These are phyloP conservation scores for Pichia sp. DNA, from an alignment of 1,139 yeast species.

Conservation along the genomic window DNA sequence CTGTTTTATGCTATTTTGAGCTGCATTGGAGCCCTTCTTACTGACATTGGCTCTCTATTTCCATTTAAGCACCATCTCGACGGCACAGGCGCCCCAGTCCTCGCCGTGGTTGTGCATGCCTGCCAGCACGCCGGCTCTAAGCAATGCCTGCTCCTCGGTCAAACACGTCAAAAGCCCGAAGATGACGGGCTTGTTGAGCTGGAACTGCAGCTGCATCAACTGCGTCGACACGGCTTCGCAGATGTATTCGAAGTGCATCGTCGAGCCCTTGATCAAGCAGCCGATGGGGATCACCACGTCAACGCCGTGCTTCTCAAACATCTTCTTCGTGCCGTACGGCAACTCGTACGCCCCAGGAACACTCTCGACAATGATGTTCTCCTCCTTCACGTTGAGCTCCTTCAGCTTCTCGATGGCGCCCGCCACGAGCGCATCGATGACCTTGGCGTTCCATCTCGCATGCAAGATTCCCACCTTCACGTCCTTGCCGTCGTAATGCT, in stretches of 20 bases:
- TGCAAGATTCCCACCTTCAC: slow-evolving; percentile 82
- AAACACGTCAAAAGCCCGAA: slow-evolving; percentile 91
- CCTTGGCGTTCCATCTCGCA: slow-evolving; percentile 87
- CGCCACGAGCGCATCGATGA: slow-evolving; percentile 72
- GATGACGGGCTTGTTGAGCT: slow-evolving; percentile 71
- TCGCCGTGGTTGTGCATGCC: slow-evolving; percentile 94
- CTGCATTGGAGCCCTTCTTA: background rate
- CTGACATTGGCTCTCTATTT: background rate
- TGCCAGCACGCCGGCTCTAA: slow-evolving; percentile 82
- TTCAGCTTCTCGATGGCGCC: slow-evolving; percentile 66
- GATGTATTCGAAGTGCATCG: slow-evolving; percentile 97
- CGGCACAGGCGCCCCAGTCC: slow-evolving; percentile 99
- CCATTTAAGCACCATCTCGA: slow-evolving; percentile 76
- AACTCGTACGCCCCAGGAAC: slow-evolving; percentile 95
- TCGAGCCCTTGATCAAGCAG: slow-evolving; percentile 88
- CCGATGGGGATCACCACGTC: slow-evolving; percentile 95
- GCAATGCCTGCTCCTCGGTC: slow-evolving; percentile 90
- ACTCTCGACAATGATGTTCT: slow-evolving; percentile 72
- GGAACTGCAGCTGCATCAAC: slow-evolving; percentile 76
- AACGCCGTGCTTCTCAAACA: slow-evolving; percentile 48
- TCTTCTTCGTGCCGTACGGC: slow-evolving; percentile 69
- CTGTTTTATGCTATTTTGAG: background rate
- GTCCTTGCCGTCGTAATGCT: slow-evolving; percentile 63
- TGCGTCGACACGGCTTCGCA: slow-evolving; percentile 87
- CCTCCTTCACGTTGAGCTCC: slow-evolving; percentile 66